A percentile compares a stretch with the other conserved stretches of the same genome.
These are phyloP conservation scores for Mycena rebaudengoi DNA, from an alignment of 768 basidiomycete species.

Conservation along the genomic window DNA sequence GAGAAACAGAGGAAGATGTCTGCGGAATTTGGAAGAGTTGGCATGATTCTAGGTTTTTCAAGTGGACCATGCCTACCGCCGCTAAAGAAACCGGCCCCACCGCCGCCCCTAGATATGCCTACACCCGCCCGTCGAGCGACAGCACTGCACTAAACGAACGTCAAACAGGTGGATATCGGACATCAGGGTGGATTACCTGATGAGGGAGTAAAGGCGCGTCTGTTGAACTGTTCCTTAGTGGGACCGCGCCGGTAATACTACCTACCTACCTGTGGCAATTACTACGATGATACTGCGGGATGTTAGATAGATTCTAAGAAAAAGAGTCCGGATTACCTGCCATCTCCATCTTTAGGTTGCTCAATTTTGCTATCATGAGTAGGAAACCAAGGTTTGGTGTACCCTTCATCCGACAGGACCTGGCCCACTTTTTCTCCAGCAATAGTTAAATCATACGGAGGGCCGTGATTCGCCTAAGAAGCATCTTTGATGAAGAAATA, in stretches of 20 bases:
- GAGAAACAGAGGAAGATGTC: conserved; percentile 29
- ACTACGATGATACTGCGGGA: conserved; percentile 20
- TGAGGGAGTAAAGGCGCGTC: conserved; percentile 27
- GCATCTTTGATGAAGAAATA: background rate
- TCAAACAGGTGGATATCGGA: background rate
- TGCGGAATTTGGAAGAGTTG: background rate
- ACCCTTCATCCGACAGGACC: conserved; percentile 14
- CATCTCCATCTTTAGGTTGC: conserved; percentile 27
- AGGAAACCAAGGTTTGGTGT: conserved; percentile 25
- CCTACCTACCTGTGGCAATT: too few relatives aligned
- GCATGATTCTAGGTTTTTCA: background rate
- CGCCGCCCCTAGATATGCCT: conserved; percentile 24
- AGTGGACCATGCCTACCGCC: conserved; percentile 2
- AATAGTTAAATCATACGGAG: conserved; percentile 21
- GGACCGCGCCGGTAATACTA: too few relatives aligned
- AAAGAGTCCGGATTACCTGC: conserved; percentile 3
- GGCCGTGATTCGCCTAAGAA: conserved; percentile 22
- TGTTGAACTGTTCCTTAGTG: too few relatives aligned
- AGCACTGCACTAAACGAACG: conserved; percentile 18
- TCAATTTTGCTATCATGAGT: conserved; percentile 10
- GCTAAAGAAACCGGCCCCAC: conserved; percentile 21
- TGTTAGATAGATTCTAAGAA: background rate
- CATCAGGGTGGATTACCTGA: conserved; percentile 1
- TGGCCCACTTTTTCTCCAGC: conserved; percentile 15
- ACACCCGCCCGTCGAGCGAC: conserved; percentile 28